These are phyloP conservation scores for Vitis labrusca DNA, from an alignment of 164 flowering plant genomes.

Conservation along the genomic window DNA sequence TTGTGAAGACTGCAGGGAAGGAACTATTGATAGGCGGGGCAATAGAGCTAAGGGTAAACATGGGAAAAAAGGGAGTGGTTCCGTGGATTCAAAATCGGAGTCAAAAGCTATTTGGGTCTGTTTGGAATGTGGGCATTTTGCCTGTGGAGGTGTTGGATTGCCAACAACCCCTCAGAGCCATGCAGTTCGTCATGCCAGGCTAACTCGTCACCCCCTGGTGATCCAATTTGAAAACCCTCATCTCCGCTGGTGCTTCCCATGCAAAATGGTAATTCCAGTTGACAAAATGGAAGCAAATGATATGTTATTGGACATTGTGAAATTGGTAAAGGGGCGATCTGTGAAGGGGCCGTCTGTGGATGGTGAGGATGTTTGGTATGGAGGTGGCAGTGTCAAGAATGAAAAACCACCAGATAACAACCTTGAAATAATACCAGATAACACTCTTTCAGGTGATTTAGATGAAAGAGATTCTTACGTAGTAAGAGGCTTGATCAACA, in stretches of 20 bases:
- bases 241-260: conserved; percentile 79
- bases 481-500: conserved; percentile 74
- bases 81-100: conserved; percentile 34
- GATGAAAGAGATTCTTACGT: conserved; percentile 38
- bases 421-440: conserved; percentile 28
- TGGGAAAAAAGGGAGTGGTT: conserved; percentile 50
- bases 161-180: conserved; percentile 70
- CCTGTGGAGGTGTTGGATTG: conserved; percentile 85
- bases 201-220: conserved; percentile 59
- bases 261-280: conserved; percentile 50
- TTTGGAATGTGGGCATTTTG: conserved; percentile 81
- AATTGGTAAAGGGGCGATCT: conserved; percentile 51
- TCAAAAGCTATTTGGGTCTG: conserved; percentile 78
- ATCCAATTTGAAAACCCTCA: conserved; percentile 69
- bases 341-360: conserved; percentile 30
- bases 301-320: conserved; percentile 44
- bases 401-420: conserved; percentile 28
- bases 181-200: conserved; percentile 62
- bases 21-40: conserved; percentile 39
- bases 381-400: conserved; percentile 42
- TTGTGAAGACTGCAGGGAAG: conserved; percentile 80
- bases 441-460: conserved; percentile 15
- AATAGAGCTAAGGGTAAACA: conserved; percentile 65
- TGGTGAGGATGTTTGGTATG: conserved; percentile 63
- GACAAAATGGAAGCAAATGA: conserved; percentile 51